Evolutionary conservation across 2,329 filamentous ascomycete genomes (phyloP).

Genomic region (Dactylella cylindrospora): DNA sequence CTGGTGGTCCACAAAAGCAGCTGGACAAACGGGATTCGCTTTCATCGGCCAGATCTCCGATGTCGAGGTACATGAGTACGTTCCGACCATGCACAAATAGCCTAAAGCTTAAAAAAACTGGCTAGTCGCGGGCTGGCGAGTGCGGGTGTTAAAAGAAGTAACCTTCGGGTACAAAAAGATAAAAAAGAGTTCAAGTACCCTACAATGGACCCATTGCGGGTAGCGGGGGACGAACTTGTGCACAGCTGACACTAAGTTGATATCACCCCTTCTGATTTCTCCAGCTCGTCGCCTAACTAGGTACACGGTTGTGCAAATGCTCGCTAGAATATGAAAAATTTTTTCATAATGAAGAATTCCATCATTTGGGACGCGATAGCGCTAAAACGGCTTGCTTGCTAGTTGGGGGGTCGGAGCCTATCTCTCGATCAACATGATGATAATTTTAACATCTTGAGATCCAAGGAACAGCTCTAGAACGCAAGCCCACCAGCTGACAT

Average conservation of each 20-base stretch:
- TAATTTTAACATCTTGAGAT: constrained; percentile 29
- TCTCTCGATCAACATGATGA: constrained; percentile 34
- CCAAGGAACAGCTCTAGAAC: not conserved
- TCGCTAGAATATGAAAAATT: constrained; percentile 1
- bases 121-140: too few species aligned
- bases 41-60: constrained; percentile 34
- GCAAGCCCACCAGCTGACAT: constrained; percentile 13
- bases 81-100: constrained; percentile 14
- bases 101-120: constrained; percentile 9
- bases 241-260: too few species aligned
- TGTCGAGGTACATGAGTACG: constrained; percentile 23
- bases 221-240: too few species aligned
- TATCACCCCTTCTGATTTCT: constrained; percentile 17
- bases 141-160: too few species aligned
- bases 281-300: constrained; percentile 35
- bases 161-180: constrained; percentile 42
- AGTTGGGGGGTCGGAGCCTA: constrained; percentile 26
- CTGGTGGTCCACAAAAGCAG: too few species aligned
- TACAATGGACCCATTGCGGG: too few species aligned
- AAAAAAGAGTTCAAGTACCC: too few species aligned
- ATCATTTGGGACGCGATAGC: too few species aligned
- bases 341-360: too few species aligned
- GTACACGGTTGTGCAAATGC: constrained; percentile 8
- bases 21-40: constrained; percentile 7
- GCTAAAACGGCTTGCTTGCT: too few species aligned